phyloP scores from a whole-genome alignment of 2,329 filamentous ascomycete species.

The Nothophaeocryptopus gaeumannii region DNA sequence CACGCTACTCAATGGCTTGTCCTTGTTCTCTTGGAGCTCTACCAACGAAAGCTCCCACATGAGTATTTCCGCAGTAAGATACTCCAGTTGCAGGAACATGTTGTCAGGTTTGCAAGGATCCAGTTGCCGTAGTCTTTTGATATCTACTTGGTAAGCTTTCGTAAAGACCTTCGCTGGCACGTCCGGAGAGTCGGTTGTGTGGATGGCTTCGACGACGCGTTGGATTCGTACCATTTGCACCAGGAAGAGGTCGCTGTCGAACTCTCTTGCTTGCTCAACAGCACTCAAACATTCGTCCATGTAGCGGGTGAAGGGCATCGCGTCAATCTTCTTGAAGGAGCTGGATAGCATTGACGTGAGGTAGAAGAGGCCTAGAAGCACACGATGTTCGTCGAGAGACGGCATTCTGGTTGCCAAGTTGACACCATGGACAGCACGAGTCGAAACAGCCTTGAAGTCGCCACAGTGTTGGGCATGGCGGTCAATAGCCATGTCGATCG shows the following conservation, averaged over 20 bases:
- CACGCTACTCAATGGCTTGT: conserved; percentile 21
- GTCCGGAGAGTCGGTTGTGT: conserved; percentile 22
- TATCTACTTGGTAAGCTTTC: conserved; percentile 29
- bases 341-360: conserved; percentile 30
- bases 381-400: conserved; percentile 28
- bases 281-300: conserved; percentile 23
- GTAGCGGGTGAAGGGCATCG: conserved; percentile 27
- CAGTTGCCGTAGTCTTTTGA: conserved; percentile 21
- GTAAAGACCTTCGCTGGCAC: conserved; percentile 29
- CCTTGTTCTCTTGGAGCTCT: conserved; percentile 26
- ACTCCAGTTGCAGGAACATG: conserved; percentile 27
- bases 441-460: conserved; percentile 19
- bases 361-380: conserved; percentile 29
- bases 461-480: conserved; percentile 16
- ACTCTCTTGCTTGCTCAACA: conserved; percentile 26
- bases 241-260: conserved; percentile 30
- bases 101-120: conserved; percentile 22
- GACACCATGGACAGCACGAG: conserved; percentile 17
- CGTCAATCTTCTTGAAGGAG: conserved; percentile 31
- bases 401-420: conserved; percentile 2
- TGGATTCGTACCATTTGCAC: conserved; percentile 32
- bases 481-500: conserved; percentile 30
- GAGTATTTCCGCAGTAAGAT: conserved; percentile 27
- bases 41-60: conserved; percentile 29
- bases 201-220: conserved; percentile 27